A percentile compares a stretch with the other conserved stretches of the same genome.
Conservation (phyloP, 108 stramenopile genomes). For the Nitzschia putrida region DNA sequence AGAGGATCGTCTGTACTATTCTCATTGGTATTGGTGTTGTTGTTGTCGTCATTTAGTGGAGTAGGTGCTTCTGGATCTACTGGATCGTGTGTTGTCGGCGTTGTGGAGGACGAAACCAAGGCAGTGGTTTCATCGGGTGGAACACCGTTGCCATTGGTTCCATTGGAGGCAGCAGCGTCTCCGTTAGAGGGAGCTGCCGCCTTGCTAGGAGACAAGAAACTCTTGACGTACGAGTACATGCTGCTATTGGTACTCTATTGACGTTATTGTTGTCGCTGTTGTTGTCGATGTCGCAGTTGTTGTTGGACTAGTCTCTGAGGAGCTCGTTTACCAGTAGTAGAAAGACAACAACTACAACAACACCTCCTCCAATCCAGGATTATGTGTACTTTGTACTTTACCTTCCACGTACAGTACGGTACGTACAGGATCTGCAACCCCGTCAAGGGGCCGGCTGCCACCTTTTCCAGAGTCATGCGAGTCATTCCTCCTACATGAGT, state of each 20-base stretch:
- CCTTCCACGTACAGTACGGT: no score
- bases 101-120: slow-evolving; percentile 1
- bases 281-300: slow-evolving; percentile 1
- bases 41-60: background rate
- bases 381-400: no score
- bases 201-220: slow-evolving; percentile 9
- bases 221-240: slow-evolving; percentile 19
- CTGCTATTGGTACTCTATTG: no score
- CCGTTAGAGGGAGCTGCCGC: background rate
- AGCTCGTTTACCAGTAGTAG: no score
- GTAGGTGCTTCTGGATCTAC: background rate
- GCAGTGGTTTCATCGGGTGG: slow-evolving; percentile 29
- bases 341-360: no score
- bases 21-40: background rate
- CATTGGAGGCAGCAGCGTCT: background rate
- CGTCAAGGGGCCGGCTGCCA: no score
- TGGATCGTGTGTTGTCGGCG: background rate
- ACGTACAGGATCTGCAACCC: no score
- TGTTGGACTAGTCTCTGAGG: background rate
- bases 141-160: background rate
- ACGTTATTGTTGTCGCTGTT: background rate
- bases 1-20: background rate
- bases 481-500: no score
- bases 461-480: no score
- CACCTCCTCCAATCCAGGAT: no score